Conservation (phyloP, 1,139 yeast genomes). For the Saccharomyces hybrid region DNA sequence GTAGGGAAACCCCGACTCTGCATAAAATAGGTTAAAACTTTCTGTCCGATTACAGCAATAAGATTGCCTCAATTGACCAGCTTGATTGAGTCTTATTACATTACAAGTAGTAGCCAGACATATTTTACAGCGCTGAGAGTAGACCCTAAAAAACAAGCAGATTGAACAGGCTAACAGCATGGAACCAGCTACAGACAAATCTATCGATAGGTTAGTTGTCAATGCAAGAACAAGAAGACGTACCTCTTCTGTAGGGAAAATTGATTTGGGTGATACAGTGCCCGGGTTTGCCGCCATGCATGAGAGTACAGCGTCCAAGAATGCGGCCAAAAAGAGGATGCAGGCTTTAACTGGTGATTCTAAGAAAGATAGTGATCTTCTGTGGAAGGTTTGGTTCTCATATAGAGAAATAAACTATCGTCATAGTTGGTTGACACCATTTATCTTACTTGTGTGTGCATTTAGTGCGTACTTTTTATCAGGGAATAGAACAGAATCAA, state of each 20-base stretch:
- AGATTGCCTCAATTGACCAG: neutral
- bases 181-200: neutral
- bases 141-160: neutral
- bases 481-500: slow-evolving; percentile 47
- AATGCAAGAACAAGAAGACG: slow-evolving; percentile 22
- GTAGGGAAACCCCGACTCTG: neutral
- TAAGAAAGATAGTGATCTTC: slow-evolving; percentile 17
- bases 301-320: slow-evolving; percentile 18
- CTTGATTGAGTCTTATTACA: neutral
- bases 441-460: slow-evolving; percentile 39
- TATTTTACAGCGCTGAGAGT: neutral
- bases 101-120: neutral
- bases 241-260: slow-evolving; percentile 30
- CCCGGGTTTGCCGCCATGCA: slow-evolving; percentile 26
- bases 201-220: neutral
- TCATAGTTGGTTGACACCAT: slow-evolving; percentile 75
- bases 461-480: slow-evolving; percentile 40
- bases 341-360: slow-evolving; percentile 17
- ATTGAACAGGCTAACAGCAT: neutral
- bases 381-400: slow-evolving; percentile 44
- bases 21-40: neutral
- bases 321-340: slow-evolving; percentile 19
- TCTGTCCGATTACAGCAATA: neutral
- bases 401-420: slow-evolving; percentile 57
- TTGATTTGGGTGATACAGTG: slow-evolving; percentile 30